A percentile compares a stretch with the other conserved stretches of the same genome.
Evolutionary conservation across 1,284 basidiomycete genomes (phyloP).

Genomic region (Naganishia albida): DNA sequence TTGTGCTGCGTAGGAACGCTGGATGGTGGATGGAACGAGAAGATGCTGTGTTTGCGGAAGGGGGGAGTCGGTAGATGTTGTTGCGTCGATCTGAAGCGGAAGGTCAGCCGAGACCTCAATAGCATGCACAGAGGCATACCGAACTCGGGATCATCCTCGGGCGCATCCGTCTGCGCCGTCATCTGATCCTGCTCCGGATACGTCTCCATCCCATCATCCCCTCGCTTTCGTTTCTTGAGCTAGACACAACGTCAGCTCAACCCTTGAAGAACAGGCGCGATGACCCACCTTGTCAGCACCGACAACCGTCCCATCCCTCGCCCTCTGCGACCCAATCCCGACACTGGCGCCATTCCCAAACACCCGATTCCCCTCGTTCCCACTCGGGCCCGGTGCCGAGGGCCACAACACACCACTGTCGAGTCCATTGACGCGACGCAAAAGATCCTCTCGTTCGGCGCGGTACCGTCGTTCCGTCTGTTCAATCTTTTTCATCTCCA

Average conservation of each 20-base stretch:
- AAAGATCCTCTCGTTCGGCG: slow-evolving; percentile 83
- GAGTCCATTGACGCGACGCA: slow-evolving; percentile 78
- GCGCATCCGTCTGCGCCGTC: neutral
- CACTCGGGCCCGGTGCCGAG: slow-evolving; percentile 55
- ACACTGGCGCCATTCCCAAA: slow-evolving; percentile 47
- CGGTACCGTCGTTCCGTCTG: slow-evolving; percentile 88
- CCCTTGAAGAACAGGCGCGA: neutral
- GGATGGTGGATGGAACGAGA: slow-evolving; percentile 61
- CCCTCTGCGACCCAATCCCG: slow-evolving; percentile 55
- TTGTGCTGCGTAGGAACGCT: slow-evolving; percentile 76
- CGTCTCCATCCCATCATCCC: slow-evolving; percentile 40
- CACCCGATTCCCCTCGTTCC: slow-evolving; percentile 40
- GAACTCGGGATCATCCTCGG: slow-evolving; percentile 42
- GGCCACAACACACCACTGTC: slow-evolving; percentile 79
- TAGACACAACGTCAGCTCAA: neutral
- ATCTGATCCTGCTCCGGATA: slow-evolving; percentile 12
- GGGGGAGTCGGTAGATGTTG: slow-evolving; percentile 50
- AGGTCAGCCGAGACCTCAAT: slow-evolving; percentile 4
- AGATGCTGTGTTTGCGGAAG: slow-evolving; percentile 36
- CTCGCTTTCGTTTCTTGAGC: slow-evolving; percentile 49
- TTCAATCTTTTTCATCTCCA: slow-evolving; percentile 91
- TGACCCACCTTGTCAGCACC: slow-evolving; percentile 42
- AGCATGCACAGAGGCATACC: slow-evolving; percentile 34
- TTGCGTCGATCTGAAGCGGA: slow-evolving; percentile 41
- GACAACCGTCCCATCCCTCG: slow-evolving; percentile 35